A percentile compares a stretch with the other conserved stretches of the same genome.
phyloP scores from a whole-genome alignment of 1,284 basidiomycete species.

The Moniliophthora roreri region DNA sequence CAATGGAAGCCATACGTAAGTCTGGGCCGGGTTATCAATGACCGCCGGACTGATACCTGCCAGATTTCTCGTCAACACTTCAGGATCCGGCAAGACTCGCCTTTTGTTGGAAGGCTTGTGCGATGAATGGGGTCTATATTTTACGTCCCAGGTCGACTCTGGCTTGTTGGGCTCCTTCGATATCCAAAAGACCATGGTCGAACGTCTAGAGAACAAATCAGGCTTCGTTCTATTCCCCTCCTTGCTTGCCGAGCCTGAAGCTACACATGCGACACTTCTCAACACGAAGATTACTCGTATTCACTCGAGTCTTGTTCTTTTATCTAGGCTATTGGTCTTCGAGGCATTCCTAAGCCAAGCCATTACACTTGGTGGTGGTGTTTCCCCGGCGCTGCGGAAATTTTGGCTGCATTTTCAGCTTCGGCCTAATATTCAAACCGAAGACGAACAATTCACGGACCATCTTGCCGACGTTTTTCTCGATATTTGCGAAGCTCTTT shows the following conservation, averaged over 20 bases:
- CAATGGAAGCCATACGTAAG: background rate
- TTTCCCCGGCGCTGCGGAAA: too few relatives aligned
- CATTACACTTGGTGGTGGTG: too few relatives aligned
- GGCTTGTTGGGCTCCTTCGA: background rate
- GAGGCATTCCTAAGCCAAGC: too few relatives aligned
- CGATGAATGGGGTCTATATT: conserved; percentile 5
- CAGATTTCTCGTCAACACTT: conserved; percentile 6
- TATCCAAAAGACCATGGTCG: background rate
- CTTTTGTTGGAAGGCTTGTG: conserved; percentile 4
- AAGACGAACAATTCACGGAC: too few relatives aligned
- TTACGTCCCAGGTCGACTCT: conserved; percentile 3
- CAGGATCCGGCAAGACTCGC: conserved; percentile 5
- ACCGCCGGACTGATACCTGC: background rate
- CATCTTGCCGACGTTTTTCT: background rate
- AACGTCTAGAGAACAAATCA: background rate
- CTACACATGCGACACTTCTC: too few relatives aligned
- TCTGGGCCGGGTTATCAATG: too few relatives aligned
- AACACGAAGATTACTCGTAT: background rate
- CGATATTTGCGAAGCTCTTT: background rate
- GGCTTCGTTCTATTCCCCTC: background rate
- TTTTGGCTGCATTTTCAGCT: too few relatives aligned
- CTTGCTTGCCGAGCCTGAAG: background rate
- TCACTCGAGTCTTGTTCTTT: too few relatives aligned
- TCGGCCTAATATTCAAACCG: too few relatives aligned
- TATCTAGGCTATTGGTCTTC: too few relatives aligned